Evolutionary conservation across 2,329 filamentous ascomycete species (phyloP).

Genomic region (Aspergillus pseudonomiae): DNA sequence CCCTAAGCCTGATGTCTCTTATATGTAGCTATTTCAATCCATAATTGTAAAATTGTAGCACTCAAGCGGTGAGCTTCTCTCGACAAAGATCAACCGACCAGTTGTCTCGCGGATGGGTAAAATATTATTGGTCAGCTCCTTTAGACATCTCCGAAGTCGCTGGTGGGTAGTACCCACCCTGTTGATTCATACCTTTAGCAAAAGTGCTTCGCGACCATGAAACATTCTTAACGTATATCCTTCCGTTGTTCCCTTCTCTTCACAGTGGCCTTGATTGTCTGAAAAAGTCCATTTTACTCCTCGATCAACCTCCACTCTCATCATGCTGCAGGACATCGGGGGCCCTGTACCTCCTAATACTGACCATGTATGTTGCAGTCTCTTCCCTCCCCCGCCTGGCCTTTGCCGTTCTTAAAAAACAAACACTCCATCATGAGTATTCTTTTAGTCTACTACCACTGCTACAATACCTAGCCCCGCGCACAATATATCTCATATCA

Average conservation of each 20-base stretch:
- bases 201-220: not conserved
- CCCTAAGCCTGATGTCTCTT: too few species aligned
- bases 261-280: not conserved
- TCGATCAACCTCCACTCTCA: not conserved
- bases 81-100: too few species aligned
- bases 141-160: conserved; percentile 5
- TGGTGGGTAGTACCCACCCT: not conserved
- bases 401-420: not conserved
- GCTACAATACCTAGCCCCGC: not conserved
- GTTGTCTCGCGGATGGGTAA: too few species aligned
- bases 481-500: not conserved
- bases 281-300: too few species aligned
- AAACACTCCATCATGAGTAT: not conserved
- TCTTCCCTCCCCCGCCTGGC: conserved; percentile 27
- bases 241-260: not conserved
- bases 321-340: conserved; percentile 55
- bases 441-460: not conserved
- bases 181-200: not conserved
- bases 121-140: not conserved
- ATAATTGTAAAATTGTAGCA: too few species aligned
- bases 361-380: conserved; percentile 65
- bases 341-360: conserved; percentile 78
- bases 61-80: too few species aligned
- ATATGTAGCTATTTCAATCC: too few species aligned
- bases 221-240: not conserved